Evolutionary conservation across 306 rosid genomes (phyloP).

Genomic region (Pueraria montana): DNA sequence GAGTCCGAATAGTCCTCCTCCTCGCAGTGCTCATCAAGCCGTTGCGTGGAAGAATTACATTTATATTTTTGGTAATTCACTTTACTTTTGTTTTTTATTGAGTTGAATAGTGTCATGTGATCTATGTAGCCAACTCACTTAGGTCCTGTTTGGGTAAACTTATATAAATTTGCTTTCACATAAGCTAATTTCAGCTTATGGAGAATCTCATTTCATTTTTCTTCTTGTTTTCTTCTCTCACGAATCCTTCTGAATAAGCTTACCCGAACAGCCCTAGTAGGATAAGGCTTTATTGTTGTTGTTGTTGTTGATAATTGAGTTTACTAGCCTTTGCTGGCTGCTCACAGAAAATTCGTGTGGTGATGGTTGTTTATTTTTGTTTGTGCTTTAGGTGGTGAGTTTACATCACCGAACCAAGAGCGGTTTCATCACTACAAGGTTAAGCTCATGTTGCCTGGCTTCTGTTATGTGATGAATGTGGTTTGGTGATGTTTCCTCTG

Average conservation of each 20-base stretch:
- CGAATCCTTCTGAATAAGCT: too few species aligned
- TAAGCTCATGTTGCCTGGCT: constrained; percentile 22
- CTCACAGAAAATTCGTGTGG: background rate
- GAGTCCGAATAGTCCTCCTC: constrained; percentile 98
- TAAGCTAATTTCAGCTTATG: too few species aligned
- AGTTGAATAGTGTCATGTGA: background rate
- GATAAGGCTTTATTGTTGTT: too few species aligned
- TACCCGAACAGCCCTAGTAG: too few species aligned
- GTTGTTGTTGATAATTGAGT: background rate
- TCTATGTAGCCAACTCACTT: background rate
- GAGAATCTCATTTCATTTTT: too few species aligned
- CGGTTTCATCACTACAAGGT: constrained; percentile 99
- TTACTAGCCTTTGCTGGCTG: constrained; percentile 25
- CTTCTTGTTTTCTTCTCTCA: too few species aligned
- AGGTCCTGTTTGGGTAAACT: too few species aligned
- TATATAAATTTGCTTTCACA: too few species aligned
- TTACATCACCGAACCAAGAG: constrained; percentile 98
- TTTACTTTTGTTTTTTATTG: background rate
- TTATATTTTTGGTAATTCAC: constrained; percentile 77
- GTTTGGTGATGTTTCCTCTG: constrained; percentile 37
- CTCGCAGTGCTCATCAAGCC: constrained; percentile 97
- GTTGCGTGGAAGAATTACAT: constrained; percentile 96
- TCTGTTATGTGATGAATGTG: background rate
- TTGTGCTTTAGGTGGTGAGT: constrained; percentile 83
- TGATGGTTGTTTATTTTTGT: background rate